These are phyloP conservation scores for Senna siamea DNA, from an alignment of 306 rosid species.

Conservation along the genomic window DNA sequence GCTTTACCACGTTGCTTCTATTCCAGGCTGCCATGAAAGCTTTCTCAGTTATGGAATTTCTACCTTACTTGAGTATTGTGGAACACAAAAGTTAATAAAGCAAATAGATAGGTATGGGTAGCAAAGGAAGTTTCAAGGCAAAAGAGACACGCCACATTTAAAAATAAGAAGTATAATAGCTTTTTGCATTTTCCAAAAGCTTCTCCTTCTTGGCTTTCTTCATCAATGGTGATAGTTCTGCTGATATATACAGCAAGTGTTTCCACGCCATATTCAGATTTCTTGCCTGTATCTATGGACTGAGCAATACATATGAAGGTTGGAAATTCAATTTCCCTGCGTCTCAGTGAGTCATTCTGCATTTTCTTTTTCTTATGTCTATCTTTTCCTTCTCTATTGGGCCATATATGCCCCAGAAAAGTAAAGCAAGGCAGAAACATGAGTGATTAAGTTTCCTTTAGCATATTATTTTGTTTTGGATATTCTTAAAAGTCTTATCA, in stretches of 20 bases:
- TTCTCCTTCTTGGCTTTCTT: neutral
- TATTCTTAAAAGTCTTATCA: neutral
- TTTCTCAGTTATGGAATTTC: neutral
- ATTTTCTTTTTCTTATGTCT: neutral
- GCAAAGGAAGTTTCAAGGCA: slow-evolving; percentile 15
- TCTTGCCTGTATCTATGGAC: neutral
- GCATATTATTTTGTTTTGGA: neutral
- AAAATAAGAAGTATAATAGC: neutral
- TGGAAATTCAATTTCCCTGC: neutral
- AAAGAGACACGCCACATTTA: neutral
- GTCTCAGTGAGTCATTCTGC: no score
- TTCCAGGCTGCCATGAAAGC: neutral
- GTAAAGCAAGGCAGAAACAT: neutral
- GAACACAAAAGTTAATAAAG: neutral
- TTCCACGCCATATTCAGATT: no score
- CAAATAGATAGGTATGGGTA: no score
- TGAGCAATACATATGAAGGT: neutral
- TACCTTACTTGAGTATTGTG: slow-evolving; percentile 36
- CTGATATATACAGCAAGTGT: no score
- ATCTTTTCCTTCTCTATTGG: neutral
- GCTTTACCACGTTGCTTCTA: neutral
- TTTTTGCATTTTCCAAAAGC: slow-evolving; percentile 8
- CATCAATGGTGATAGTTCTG: neutral
- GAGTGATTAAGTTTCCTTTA: neutral
- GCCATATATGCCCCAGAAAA: neutral